Conservation (phyloP, 139 green algal species). For the Pedinophyceae sp. region DNA sequence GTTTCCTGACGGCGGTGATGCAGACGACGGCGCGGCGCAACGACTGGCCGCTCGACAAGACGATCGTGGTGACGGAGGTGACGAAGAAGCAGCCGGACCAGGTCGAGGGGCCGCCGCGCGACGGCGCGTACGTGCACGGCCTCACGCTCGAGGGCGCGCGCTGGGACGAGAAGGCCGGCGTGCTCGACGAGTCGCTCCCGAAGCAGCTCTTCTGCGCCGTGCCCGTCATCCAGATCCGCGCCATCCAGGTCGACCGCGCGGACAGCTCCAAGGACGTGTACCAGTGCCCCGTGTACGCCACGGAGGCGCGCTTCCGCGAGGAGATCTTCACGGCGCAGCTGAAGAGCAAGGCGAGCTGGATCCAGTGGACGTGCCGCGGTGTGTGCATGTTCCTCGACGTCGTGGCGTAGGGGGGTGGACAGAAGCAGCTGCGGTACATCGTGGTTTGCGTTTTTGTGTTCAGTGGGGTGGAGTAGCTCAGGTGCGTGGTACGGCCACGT, state of each 20-base stretch:
- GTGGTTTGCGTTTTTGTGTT: no score
- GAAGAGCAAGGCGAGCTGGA: conserved; percentile 55
- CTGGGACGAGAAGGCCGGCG: conserved; percentile 74
- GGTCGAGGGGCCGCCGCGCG: conserved; percentile 56
- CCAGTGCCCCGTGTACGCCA: conserved; percentile 80
- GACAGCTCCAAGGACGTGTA: conserved; percentile 67
- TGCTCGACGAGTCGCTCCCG: conserved; percentile 63
- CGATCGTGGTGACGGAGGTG: conserved; percentile 32
- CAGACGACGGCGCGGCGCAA: conserved; percentile 76
- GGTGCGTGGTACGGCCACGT: no score
- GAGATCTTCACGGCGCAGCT: conserved; percentile 86
- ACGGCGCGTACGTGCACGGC: conserved; percentile 75
- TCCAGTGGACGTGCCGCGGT: conserved; percentile 65
- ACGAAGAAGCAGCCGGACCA: conserved; percentile 72
- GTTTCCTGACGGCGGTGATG: conserved; percentile 85
- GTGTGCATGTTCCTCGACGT: conserved; percentile 69
- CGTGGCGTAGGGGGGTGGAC: no score
- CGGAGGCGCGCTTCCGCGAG: conserved; percentile 68
- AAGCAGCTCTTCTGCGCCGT: conserved; percentile 77
- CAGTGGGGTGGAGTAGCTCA: no score
- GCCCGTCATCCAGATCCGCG: conserved; percentile 63
- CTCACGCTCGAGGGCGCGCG: conserved; percentile 76
- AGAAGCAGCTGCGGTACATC: no score
- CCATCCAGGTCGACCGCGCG: conserved; percentile 68
- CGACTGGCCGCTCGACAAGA: conserved; percentile 73